phyloP scores from a whole-genome alignment of 352 stramenopile species.

The Phytophthora europaea region DNA sequence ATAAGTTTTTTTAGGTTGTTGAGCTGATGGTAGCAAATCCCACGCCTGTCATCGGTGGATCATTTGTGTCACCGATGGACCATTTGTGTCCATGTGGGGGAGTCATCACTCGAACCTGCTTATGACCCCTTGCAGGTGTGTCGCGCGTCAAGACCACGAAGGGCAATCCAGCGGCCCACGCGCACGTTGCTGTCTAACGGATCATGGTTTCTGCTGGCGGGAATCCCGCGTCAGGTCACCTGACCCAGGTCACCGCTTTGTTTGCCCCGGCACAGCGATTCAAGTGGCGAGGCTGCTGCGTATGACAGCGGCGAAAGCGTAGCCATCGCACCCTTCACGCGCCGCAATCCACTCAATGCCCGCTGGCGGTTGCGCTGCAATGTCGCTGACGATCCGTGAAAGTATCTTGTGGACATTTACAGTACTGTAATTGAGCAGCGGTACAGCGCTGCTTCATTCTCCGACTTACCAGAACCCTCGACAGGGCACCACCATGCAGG shows the following conservation, averaged over 20 bases:
- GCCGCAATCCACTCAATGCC: slow-evolving; percentile 16
- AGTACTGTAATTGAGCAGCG: slow-evolving; percentile 15
- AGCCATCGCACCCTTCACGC: slow-evolving; percentile 6
- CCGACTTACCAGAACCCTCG: slow-evolving; percentile 18
- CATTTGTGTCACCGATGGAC: slow-evolving; percentile 1
- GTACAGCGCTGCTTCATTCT: slow-evolving; percentile 17
- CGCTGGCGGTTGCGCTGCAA: slow-evolving; percentile 18
- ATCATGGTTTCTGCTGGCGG: slow-evolving; percentile 20
- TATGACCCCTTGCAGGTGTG: background rate
- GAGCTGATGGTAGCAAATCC: slow-evolving; percentile 29
- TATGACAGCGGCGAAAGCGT: slow-evolving; percentile 30
- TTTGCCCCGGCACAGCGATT: slow-evolving; percentile 32
- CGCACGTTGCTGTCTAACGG: slow-evolving; percentile 30
- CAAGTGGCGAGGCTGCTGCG: slow-evolving; percentile 15
- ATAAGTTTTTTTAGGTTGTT: slow-evolving; percentile 13
- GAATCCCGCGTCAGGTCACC: slow-evolving; percentile 18
- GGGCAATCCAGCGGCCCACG: slow-evolving; percentile 17
- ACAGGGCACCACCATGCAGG: slow-evolving; percentile 15
- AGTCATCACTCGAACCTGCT: slow-evolving; percentile 15
- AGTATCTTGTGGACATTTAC: slow-evolving; percentile 27
- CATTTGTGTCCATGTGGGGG: background rate
- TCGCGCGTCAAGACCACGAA: background rate
- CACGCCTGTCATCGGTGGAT: slow-evolving; percentile 23
- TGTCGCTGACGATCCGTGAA: slow-evolving; percentile 28
- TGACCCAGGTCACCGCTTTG: slow-evolving; percentile 12